phyloP scores from a whole-genome alignment of 441 rosid genomes.

The Erodium moschatum region DNA sequence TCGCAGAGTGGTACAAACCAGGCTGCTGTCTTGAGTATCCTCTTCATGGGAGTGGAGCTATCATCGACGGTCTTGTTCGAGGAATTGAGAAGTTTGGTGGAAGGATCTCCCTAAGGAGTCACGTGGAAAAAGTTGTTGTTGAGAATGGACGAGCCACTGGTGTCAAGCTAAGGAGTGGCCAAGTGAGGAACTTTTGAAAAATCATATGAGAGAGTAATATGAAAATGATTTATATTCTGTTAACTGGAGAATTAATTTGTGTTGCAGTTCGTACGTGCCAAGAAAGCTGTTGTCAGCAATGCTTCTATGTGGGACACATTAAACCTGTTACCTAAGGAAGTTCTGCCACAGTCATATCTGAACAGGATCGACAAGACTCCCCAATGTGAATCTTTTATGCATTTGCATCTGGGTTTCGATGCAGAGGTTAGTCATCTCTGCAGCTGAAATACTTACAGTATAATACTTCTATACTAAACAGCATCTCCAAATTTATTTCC shows the following conservation, averaged over 20 bases:
- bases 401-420: slow-evolving; percentile 87
- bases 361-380: slow-evolving; percentile 45
- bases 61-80: slow-evolving; percentile 70
- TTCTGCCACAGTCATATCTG: slow-evolving; percentile 49
- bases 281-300: slow-evolving; percentile 81
- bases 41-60: slow-evolving; percentile 71
- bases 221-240: background rate
- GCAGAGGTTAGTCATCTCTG: slow-evolving; percentile 44
- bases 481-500: too few species aligned
- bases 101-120: slow-evolving; percentile 57
- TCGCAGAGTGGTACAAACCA: slow-evolving; percentile 93
- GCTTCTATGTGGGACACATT: slow-evolving; percentile 94
- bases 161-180: slow-evolving; percentile 71
- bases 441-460: background rate
- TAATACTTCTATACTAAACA: background rate
- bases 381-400: slow-evolving; percentile 94
- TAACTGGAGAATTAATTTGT: slow-evolving; percentile 11
- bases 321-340: slow-evolving; percentile 55
- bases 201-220: background rate
- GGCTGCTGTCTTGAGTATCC: slow-evolving; percentile 82
- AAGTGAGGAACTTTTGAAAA: slow-evolving; percentile 39
- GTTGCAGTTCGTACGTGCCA: slow-evolving; percentile 66
- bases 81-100: slow-evolving; percentile 84
- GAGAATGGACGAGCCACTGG: slow-evolving; percentile 72
- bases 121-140: slow-evolving; percentile 62